Evolutionary conservation across 257 asterid genomes (phyloP), one percentile per base, ranked within the genome.

Genomic region (Solanum piurae): DNA sequence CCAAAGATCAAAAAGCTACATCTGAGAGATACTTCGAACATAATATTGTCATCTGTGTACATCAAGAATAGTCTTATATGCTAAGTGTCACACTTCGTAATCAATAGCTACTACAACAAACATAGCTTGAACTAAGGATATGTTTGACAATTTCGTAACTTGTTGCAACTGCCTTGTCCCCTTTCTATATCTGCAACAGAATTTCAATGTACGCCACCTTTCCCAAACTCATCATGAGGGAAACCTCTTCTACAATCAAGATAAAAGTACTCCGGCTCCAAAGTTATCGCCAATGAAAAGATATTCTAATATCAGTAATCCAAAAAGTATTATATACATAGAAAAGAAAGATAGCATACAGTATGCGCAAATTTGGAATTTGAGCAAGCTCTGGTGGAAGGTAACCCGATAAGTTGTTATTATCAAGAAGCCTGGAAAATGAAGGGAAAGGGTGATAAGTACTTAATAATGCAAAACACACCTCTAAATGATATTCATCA

Each of bases 401-500:
- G 91, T 84, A 55, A 86, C 99, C 99, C 1, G 99, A 92, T 92
- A 97, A 91, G 92, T 97, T 94, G 91, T 97, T 97, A 93, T 94
- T 97, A 90, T 97, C 99, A 72, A 97, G 96, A 93, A 97, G 94
- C 93, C 99, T 97, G 98, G 87, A 94, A 79, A 86, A 40, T 86
- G 60, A 68, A 16, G 72, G 68, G 21, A 29, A 82, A 49, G 62
- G 27, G 69, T 20, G n/a, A 82, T 46, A 79, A 79, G 85, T 79
- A 36, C 16, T 27, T 79, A 44, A 49, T 82, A 44, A 79, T 27
- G 62, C 25, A 79, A 44, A 79, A 79, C 38, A 79, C 66, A 8
- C 66, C 58, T 27, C 38, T 79, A 44, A 79, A 29, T 49, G 20
- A 82, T 82, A 49, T 49, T 82, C 69, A 82, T 82, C 85, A 82